Evolutionary conservation across 192 early-diverging fungal genomes (phyloP), one percentile per base, ranked within the genome.

Genomic region (Paraglomus occultum): DNA sequence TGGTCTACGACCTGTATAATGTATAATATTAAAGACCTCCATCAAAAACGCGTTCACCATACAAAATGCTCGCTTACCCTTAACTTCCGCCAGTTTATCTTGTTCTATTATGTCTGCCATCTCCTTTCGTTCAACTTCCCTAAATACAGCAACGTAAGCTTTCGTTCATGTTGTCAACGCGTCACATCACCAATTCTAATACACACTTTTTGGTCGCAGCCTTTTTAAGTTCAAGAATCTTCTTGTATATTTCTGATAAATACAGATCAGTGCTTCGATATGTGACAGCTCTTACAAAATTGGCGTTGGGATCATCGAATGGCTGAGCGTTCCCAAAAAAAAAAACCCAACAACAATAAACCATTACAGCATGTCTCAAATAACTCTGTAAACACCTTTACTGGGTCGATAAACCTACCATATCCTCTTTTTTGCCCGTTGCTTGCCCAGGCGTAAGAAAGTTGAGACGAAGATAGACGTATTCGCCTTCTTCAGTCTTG

Each of bases 31-130:
- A 2, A 6, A 22, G 7, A 18, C 17, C 23, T 53, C 11, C 15
- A 14, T 42, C 51, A 39, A 48, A 67, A 53, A 10, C 45, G 17
- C 9, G 38, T 40, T 3, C 31, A 31, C 3, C 31, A 31, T 31
- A 31, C 23, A 3, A 18, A 7, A 3, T 20, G 15, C 39, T 11
- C 71, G 54, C 79, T 74, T 79, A 48, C 92, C 92, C 52, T 84
- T 88, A 17, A 89, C 79, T 54, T 91, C 87, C 38, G 92, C 78
- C 51, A 99, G 82, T 66, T 89, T 89, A 71, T 92, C 97, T 73
- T 99, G 97, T 73, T 92, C 91, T 1, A 99, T 92, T 60, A 99
- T 87, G 73, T 94, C 97, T 10, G 95, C 95, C 90, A 92, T 91
- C 74, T 99, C 94, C 69, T 93, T 92, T 57, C 92, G 83, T 74